Base-by-base conservation (phyloP, 495 filamentous ascomycete genomes). In the Aspergillus sclerotiicarbonarius region DNA sequence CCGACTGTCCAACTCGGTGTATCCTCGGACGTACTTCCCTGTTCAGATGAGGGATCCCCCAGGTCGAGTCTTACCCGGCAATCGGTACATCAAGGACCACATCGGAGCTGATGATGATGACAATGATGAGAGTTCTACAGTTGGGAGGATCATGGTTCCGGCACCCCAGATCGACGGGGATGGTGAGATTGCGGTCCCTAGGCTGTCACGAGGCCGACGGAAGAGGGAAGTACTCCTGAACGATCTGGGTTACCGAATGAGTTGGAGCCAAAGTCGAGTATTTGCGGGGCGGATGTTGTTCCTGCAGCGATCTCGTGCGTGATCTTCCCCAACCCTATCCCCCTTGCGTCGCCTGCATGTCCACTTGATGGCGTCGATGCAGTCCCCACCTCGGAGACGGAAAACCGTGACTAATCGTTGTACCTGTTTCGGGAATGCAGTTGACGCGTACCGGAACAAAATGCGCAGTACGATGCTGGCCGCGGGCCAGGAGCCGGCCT, bases 361-460 rank as follows among this genome's bases (percentile, higher is more conserved):
- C 33, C 30, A 33, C 39, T 6, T 45, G 8, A 49, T 48, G 18
- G 32, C 25, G 25, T 25, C 25, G 25, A 25, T 25, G 25, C 25
- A 25, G 25, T 25, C 32, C 12, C 33, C 51, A 25, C 33, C 19
- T 13, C 7, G 19, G 8, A 25, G 31, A 31, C 49, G 41, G 8
- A 50, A 53, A 29, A 33, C 25, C 47, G 29, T 59, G 50, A 16
- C 29, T 50, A 18, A 50, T 12, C 47, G 37, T 53, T 50, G 50
- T 21, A 19, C 20, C 13, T 20, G 13, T 57, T 56, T 49, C 32
- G 4, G 18, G 12, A 18, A n/a, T 43, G 58, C 63, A 98, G 93
- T 98, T 69, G 94, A 98, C 64, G 90, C 87, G 54, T 97, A 97
- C 70, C 84, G 94, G 33, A 95, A 91, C 67, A 98, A 97, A 77